Percentiles rank a stretch among this genome's conserved stretches.
These are phyloP conservation scores for Puccinia sorghi DNA, from an alignment of 1,284 basidiomycete genomes.

Conservation along the genomic window DNA sequence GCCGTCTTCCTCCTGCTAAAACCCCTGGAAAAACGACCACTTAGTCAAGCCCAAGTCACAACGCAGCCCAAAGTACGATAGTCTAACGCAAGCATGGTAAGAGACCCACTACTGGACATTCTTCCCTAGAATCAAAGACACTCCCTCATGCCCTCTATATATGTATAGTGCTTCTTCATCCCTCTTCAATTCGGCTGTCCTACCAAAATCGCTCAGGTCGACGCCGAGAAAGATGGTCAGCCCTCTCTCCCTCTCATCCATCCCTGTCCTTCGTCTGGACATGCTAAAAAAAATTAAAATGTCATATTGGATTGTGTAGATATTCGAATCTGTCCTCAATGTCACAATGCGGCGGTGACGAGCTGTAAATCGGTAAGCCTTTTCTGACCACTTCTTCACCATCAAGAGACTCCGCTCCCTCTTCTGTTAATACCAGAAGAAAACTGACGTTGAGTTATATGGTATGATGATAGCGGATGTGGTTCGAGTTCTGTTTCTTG, in stretches of 20 bases:
- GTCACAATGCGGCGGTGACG: constrained; percentile 35
- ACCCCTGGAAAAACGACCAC: no score
- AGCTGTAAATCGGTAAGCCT: constrained; percentile 34
- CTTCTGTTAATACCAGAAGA: no score
- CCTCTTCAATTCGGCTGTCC: constrained; percentile 47
- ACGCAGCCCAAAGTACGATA: no score
- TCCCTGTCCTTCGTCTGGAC: background rate
- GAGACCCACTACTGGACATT: no score
- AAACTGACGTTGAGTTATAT: background rate
- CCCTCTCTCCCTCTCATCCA: background rate
- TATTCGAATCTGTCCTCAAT: constrained; percentile 45
- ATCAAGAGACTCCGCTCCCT: no score
- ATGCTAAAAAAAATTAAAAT: background rate
- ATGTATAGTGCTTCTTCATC: constrained; percentile 42
- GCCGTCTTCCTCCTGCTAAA: no score
- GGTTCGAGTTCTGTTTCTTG: constrained; percentile 49
- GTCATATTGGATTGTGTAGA: background rate
- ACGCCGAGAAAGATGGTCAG: constrained; percentile 41
- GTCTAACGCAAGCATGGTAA: no score
- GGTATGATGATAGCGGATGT: constrained; percentile 24
- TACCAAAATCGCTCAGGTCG: constrained; percentile 38
- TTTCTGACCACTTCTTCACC: background rate
- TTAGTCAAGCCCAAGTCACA: no score
- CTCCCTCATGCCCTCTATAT: background rate
- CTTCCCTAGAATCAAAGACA: no score